phyloP scores from a whole-genome alignment of 139 green algal species.

The Chlorella vulgaris region DNA sequence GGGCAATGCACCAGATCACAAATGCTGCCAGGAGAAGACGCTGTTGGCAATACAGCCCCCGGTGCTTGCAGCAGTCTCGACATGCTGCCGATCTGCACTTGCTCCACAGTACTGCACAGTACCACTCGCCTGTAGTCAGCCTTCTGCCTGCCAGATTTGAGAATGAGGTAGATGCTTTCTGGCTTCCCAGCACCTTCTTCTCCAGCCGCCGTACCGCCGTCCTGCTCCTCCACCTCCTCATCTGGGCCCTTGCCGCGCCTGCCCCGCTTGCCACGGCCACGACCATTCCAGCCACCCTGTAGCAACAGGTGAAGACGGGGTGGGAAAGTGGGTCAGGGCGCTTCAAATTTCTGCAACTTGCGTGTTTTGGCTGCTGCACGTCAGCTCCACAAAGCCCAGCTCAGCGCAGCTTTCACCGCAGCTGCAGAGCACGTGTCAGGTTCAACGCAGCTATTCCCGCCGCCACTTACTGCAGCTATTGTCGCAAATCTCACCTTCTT shows the following conservation, averaged over 20 bases:
- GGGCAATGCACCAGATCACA: too few relatives aligned
- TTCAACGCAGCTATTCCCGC: background rate
- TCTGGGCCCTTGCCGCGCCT: background rate
- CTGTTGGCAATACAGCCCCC: too few relatives aligned
- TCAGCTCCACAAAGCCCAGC: too few relatives aligned
- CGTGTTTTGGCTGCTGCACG: too few relatives aligned
- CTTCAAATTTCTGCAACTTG: too few relatives aligned
- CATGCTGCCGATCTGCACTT: too few relatives aligned
- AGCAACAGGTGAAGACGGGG: too few relatives aligned
- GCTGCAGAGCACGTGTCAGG: background rate
- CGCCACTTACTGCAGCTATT: background rate
- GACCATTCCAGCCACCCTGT: conserved; percentile 14
- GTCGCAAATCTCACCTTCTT: conserved; percentile 20
- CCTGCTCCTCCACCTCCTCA: background rate
- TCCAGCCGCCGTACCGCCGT: too few relatives aligned
- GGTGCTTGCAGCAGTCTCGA: too few relatives aligned
- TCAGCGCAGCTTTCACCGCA: too few relatives aligned
- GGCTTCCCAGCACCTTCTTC: conserved; percentile 5
- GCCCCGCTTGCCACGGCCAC: background rate
- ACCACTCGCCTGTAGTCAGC: conserved; percentile 16
- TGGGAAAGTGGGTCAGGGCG: background rate
- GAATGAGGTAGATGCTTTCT: conserved; percentile 35
- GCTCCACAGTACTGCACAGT: too few relatives aligned
- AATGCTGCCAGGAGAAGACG: too few relatives aligned
- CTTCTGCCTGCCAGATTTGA: conserved; percentile 34